Evolutionary conservation across 2,329 filamentous ascomycete genomes (phyloP).

Genomic region (Didymella pomorum): DNA sequence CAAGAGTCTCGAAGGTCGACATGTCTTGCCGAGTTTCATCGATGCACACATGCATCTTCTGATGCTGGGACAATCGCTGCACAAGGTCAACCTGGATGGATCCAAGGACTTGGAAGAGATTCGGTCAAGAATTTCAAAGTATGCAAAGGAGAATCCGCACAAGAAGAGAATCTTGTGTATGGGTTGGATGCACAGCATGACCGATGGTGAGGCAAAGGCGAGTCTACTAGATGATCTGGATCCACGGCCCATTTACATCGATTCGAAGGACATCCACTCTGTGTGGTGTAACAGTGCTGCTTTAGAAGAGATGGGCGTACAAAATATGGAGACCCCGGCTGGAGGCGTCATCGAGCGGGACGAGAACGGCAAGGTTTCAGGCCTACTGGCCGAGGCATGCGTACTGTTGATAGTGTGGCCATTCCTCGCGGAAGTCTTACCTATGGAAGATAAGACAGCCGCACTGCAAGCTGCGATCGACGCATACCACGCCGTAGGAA

Average conservation of each 20-base stretch:
- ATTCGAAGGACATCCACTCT: conserved; percentile 65
- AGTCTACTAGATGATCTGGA: conserved; percentile 62
- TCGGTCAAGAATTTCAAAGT: conserved; percentile 54
- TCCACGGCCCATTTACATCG: conserved; percentile 62
- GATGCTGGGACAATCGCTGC: conserved; percentile 62
- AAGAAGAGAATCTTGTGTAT: conserved; percentile 60
- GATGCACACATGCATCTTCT: conserved; percentile 67
- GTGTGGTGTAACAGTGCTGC: conserved; percentile 65
- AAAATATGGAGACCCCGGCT: conserved; percentile 57
- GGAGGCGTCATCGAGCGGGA: conserved; percentile 64
- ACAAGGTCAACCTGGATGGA: conserved; percentile 58
- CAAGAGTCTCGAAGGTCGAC: conserved; percentile 48
- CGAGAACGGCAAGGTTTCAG: conserved; percentile 56
- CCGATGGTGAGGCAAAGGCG: conserved; percentile 58
- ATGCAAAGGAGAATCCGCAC: conserved; percentile 57
- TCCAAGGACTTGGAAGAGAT: conserved; percentile 62
- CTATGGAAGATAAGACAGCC: conserved; percentile 58
- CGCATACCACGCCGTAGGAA: conserved; percentile 61
- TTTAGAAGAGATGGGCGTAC: conserved; percentile 59
- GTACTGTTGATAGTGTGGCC: conserved; percentile 64
- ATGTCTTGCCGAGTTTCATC: conserved; percentile 64
- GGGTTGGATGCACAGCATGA: conserved; percentile 67
- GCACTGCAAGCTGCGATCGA: conserved; percentile 58
- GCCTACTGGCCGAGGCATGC: conserved; percentile 64
- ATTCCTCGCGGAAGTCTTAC: conserved; percentile 59